Evolutionary conservation across 2,329 filamentous ascomycete species (phyloP).

Genomic region (Trichoderma aggressivum): DNA sequence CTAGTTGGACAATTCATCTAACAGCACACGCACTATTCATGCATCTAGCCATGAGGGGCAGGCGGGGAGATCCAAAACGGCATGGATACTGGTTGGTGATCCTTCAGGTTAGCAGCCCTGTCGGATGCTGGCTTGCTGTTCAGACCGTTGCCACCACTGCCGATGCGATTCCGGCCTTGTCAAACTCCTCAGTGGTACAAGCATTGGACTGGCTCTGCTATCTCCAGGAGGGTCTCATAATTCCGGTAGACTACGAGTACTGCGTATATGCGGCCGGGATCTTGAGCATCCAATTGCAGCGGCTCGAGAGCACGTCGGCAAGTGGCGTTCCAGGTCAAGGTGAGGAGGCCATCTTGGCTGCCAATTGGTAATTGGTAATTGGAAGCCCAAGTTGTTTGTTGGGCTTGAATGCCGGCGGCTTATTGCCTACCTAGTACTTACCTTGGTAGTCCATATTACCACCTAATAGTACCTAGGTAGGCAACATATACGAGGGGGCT

Average conservation of each 20-base stretch:
- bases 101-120: conserved; percentile 1
- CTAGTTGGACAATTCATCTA: background rate
- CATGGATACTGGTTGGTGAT: background rate
- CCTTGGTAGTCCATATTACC: too few relatives aligned
- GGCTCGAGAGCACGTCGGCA: background rate
- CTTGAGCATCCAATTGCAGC: background rate
- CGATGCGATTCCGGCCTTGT: background rate
- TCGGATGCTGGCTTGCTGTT: background rate
- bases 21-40: background rate
- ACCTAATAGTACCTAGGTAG: background rate
- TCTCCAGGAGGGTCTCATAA: background rate
- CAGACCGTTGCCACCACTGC: background rate
- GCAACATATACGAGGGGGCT: background rate
- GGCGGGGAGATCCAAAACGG: background rate
- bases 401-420: background rate
- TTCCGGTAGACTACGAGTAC: background rate
- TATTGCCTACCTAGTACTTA: background rate
- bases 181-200: background rate
- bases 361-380: background rate
- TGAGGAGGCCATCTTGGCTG: background rate
- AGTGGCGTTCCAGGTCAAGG: background rate
- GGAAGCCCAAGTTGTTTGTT: background rate
- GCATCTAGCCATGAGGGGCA: background rate
- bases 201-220: background rate
- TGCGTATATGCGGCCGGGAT: background rate